Percentiles rank a stretch among this genome's conserved stretches.
Conservation (phyloP, 495 filamentous ascomycete genomes). For the Penicillium soppii region DNA sequence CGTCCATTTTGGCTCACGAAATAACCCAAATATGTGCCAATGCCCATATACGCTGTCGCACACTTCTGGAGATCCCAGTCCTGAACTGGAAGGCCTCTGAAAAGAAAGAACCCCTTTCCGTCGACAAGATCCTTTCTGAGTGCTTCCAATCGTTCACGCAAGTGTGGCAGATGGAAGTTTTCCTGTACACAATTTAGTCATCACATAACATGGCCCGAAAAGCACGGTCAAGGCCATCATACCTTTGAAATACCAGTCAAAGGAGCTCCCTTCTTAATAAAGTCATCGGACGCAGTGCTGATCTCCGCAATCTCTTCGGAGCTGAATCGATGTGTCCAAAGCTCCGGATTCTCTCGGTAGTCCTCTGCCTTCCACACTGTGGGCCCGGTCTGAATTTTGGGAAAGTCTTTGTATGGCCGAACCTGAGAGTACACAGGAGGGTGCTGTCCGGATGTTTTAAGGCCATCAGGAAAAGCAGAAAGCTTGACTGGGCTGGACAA, state of each 20-base stretch:
- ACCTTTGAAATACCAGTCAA: constrained; percentile 75
- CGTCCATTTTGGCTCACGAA: constrained; percentile 81
- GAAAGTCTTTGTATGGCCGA: constrained; percentile 69
- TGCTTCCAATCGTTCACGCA: constrained; percentile 51
- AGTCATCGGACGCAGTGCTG: constrained; percentile 62
- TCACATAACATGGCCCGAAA: background rate
- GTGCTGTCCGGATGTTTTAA: constrained; percentile 79
- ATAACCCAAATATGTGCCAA: constrained; percentile 84
- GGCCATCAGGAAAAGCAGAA: constrained; percentile 52
- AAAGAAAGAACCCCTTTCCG: constrained; percentile 87
- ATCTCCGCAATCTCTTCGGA: constrained; percentile 69
- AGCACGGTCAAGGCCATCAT: background rate
- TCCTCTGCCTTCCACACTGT: constrained; percentile 80
- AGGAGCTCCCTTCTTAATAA: constrained; percentile 58
- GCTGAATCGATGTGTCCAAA: constrained; percentile 74
- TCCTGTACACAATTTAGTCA: constrained; percentile 11
- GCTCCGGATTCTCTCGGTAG: constrained; percentile 65
- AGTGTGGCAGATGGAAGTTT: constrained; percentile 61
- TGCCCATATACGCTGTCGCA: constrained; percentile 84
- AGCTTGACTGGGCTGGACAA: constrained; percentile 13
- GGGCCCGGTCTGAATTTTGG: constrained; percentile 67
- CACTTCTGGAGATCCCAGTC: constrained; percentile 79
- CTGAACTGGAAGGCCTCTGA: constrained; percentile 75
- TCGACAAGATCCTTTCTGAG: constrained; percentile 72
- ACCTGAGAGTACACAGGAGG: constrained; percentile 67